A percentile compares a stretch with the other conserved stretches of the same genome.
These are phyloP conservation scores for Myxozyma sirexii DNA, from an alignment of 805 yeast genomes.

Conservation along the genomic window DNA sequence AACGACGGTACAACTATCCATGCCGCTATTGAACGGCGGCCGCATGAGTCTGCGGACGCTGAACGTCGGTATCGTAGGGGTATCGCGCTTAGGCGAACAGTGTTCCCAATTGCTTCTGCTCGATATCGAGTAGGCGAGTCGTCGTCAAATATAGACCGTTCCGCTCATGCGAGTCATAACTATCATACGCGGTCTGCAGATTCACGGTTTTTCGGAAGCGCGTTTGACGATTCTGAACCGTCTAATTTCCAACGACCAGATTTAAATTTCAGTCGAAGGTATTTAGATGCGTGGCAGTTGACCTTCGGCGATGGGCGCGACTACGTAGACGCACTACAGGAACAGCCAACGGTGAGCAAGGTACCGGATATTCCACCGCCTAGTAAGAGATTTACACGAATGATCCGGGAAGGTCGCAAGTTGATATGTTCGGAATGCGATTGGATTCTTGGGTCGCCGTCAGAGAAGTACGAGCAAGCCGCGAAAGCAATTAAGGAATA, in stretches of 20 bases:
- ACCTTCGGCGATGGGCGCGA: background rate
- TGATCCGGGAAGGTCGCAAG: conserved; percentile 11
- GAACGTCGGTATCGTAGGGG: no score
- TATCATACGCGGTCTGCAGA: background rate
- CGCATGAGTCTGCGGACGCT: no score
- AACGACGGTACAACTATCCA: no score
- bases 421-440: conserved; percentile 25
- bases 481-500: conserved; percentile 3
- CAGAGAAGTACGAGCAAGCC: background rate
- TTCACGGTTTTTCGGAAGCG: background rate
- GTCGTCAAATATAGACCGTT: no score
- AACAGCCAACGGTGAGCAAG: background rate
- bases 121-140: background rate
- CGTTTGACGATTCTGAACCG: background rate
- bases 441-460: conserved; percentile 18
- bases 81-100: background rate
- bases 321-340: background rate
- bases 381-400: conserved; percentile 19
- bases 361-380: conserved; percentile 10
- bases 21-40: no score
- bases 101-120: background rate
- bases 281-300: no score
- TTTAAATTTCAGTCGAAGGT: conserved; percentile 3
- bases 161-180: no score
- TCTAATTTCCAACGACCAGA: background rate